Evolutionary conservation across 2,329 filamentous ascomycete species (phyloP), one percentile per base, ranked within the genome.

Genomic region (Ceratocystis cacaofunesta): DNA sequence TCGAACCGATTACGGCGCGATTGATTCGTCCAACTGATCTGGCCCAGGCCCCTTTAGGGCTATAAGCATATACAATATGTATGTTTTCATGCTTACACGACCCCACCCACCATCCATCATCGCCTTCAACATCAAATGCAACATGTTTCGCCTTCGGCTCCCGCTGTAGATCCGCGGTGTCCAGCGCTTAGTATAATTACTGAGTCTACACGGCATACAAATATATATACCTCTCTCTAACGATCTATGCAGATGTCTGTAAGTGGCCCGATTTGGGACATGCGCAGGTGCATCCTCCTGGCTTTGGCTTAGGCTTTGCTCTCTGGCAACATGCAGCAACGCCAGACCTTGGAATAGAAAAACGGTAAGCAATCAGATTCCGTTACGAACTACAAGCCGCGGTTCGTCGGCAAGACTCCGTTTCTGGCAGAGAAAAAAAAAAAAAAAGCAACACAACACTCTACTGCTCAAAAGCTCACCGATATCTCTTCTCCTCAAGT

Each of bases 281-380:
- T 55, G 83, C 89, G 0, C 89, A 92, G 69, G 89, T 85, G 79
- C 89, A 92, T 71, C 91, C 91, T 69, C 87, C 88, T 68, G 85
- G 86, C 58, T 61, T 58, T 28, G 48, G 48, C 48, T 15, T 52
- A 22, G 48, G 48, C 48, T 50, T 50, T 43, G 55, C 36, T 55
- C 10, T 61, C 50, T 36, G 44, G 65, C 41, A 48, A 65, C 28
- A 44, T 65, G 52, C 64, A 58, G 22, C 28, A 32, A 32, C 30
- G 28, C 28, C 55, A 58, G 50, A 28, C 48, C 2, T 41, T 63
- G 25, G 28, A 25, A 50, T 25, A 50, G 12, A 22, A 52, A 52
- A 25, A 48, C 3, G 19, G 17, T 41, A 17, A 17, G n/a, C n/a
- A 58, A 63, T 22, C 12, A 19, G 17, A 22, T 43, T 25, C 22